These are phyloP conservation scores for Globisporangium okanoganense DNA, from an alignment of 352 stramenopile species.

Conservation along the genomic window DNA sequence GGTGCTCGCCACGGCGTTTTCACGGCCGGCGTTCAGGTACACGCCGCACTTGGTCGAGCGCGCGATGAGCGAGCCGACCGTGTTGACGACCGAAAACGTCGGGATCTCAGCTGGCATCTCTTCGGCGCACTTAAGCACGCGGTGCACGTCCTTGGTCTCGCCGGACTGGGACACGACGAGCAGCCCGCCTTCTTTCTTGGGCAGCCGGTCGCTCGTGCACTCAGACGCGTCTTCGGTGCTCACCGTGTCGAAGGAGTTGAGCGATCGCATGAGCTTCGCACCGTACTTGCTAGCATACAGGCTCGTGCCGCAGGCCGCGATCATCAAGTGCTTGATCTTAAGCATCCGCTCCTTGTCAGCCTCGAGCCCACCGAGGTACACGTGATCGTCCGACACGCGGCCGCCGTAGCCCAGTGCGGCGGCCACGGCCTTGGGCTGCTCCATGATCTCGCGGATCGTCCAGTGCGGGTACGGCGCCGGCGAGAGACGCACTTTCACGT, in stretches of 20 bases:
- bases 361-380: conserved; percentile 94
- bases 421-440: conserved; percentile 96
- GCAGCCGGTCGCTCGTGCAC: conserved; percentile 86
- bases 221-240: conserved; percentile 91
- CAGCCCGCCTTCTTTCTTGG: conserved; percentile 84
- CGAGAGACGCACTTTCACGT: conserved; percentile 93
- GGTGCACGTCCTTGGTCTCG: conserved; percentile 97
- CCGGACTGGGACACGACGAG: conserved; percentile 97
- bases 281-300: conserved; percentile 95
- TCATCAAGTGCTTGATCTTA: conserved; percentile 92
- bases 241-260: conserved; percentile 93
- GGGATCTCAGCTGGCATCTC: conserved; percentile 64
- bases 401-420: conserved; percentile 93
- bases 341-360: conserved; percentile 88
- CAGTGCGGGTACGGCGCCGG: conserved; percentile 95
- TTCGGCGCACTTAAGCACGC: conserved; percentile 89
- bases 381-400: conserved; percentile 90
- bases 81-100: conserved; percentile 95
- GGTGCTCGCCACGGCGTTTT: conserved; percentile 98
- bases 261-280: conserved; percentile 96
- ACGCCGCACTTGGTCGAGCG: conserved; percentile 92
- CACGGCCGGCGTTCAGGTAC: conserved; percentile 97
- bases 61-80: conserved; percentile 97
- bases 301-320: conserved; percentile 94
- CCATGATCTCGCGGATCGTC: conserved; percentile 95